phyloP scores from a whole-genome alignment of 768 basidiomycete genomes.

The Mrakia blollopis region DNA sequence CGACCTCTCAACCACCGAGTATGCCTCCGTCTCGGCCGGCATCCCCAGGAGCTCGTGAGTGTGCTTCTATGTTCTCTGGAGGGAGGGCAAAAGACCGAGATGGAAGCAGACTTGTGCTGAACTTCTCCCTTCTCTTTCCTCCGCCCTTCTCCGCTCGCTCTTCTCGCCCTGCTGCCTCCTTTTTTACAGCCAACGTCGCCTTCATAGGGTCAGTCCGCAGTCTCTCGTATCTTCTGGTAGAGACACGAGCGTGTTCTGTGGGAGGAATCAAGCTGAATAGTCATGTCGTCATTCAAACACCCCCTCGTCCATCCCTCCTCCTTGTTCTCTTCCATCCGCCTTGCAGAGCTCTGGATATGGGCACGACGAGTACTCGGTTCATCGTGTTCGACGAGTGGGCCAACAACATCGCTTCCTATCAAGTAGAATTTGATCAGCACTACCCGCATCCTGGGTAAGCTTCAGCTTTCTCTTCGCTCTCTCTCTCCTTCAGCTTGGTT shows the following conservation, averaged over 20 bases:
- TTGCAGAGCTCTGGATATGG: conserved; percentile 30
- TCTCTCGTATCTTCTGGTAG: background rate
- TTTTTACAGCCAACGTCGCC: conserved; percentile 15
- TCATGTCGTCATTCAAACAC: background rate
- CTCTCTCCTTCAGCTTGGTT: background rate
- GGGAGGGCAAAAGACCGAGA: background rate
- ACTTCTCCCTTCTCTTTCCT: background rate
- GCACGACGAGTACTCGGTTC: conserved; percentile 32
- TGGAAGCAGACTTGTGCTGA: background rate
- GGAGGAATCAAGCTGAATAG: no score
- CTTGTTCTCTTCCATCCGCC: background rate
- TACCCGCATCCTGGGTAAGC: conserved; percentile 32
- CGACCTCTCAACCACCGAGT: background rate
- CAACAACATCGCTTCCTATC: conserved; percentile 31
- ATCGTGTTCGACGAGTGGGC: conserved; percentile 33
- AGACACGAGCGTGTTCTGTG: background rate
- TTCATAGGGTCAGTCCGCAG: background rate
- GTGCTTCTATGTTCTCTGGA: background rate
- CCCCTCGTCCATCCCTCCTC: background rate
- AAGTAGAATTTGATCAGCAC: conserved; percentile 32
- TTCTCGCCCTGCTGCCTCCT: background rate
- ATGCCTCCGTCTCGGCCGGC: conserved; percentile 4
- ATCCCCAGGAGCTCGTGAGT: background rate
- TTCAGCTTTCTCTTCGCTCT: background rate
- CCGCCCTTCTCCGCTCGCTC: background rate